Evolutionary conservation across 345 rosid genomes (phyloP), one percentile per base, ranked within the genome.

Genomic region (Eucalyptus microcorys): DNA sequence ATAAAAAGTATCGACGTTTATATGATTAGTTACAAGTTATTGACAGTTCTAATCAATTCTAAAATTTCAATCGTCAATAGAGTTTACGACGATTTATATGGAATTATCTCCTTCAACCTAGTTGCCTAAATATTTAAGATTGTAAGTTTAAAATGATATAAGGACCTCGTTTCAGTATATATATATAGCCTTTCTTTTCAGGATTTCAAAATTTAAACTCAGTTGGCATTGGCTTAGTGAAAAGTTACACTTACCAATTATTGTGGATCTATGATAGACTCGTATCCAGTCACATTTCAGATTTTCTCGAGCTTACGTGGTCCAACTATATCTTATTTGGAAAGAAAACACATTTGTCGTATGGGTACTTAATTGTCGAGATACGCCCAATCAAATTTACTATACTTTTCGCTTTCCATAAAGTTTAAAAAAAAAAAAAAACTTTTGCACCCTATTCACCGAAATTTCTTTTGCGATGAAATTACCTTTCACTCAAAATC

Each of bases 381-480:
- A 24, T 55, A 24, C 27, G 3, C 30, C 30, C 5, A 4, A 24
- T 55, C 61, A 24, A 55, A 24, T 55, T 24, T 10, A 55, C 30
- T 55, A 24, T 55, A 24, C 61, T 24, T 55, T 55, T 55, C 30
- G 30, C 30, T 55, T 55, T 55, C 30, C 57, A 21, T 19, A 1
- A 21, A 52, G 2, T 52, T 52, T 15, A 5, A 50, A 50, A 50
- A 16, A 5, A 50, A 17, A 7, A 17, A 7, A 52, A 17, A 52
- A 3, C 0, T 1, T 52, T 19, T 21, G 26, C 57, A 52, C 57
- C 26, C 10, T 2, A 52, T 55, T 24, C 30, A 10, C 12, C 3
- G 3, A 24, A 55, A 24, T 55, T 55, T 24, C 3, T 24, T 4
- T 9, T 24, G 6, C 1, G 0, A 55, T 1, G 6, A 55, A 55